Percentiles rank a stretch among this genome's conserved stretches.
Conservation (phyloP, 805 yeast genomes). For the Ogataea wickerhamii region DNA sequence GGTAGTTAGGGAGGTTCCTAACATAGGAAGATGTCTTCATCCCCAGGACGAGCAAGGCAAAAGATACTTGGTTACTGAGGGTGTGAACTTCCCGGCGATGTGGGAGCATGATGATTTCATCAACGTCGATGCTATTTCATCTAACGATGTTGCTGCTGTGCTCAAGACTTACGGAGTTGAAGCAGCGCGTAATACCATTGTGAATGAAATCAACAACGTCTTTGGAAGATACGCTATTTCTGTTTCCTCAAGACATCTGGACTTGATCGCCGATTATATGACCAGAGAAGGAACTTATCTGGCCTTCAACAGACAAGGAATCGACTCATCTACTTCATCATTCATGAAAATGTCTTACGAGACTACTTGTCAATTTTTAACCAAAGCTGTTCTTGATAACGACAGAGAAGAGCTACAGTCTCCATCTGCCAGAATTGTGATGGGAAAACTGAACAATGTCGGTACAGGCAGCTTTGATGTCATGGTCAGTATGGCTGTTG, state of each 20-base stretch:
- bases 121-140: constrained; percentile 81
- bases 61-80: constrained; percentile 88
- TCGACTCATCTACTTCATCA: constrained; percentile 91
- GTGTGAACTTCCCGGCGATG: constrained; percentile 96
- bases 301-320: constrained; percentile 98
- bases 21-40: constrained; percentile 88
- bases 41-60: constrained; percentile 69
- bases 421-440: constrained; percentile 90
- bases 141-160: constrained; percentile 92
- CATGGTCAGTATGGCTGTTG: constrained; percentile 44
- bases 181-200: constrained; percentile 97
- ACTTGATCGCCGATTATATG: constrained; percentile 97
- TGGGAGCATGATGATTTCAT: constrained; percentile 96
- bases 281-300: constrained; percentile 96
- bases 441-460: constrained; percentile 85
- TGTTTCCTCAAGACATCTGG: constrained; percentile 91
- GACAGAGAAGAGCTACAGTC: constrained; percentile 83
- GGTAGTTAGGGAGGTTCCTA: constrained; percentile 88
- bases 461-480: constrained; percentile 98
- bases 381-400: constrained; percentile 92
- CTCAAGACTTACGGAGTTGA: constrained; percentile 94
- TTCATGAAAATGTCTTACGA: constrained; percentile 99
- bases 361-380: constrained; percentile 95
- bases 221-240: constrained; percentile 95
- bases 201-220: constrained; percentile 90